Evolutionary conservation across 345 rosid genomes (phyloP), one percentile per base, ranked within the genome.

Genomic region (Trapa bicornis): DNA sequence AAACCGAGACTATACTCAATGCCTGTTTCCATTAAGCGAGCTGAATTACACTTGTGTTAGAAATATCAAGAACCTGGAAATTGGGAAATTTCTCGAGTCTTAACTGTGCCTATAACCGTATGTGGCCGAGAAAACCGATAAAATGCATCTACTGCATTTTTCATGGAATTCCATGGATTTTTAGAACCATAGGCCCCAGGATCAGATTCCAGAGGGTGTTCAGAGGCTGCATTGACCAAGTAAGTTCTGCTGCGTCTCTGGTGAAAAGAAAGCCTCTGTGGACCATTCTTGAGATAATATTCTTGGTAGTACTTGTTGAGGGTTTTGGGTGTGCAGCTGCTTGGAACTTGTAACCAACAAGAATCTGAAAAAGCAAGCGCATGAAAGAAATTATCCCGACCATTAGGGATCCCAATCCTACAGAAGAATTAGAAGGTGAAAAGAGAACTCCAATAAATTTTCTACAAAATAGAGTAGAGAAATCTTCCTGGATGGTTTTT

Each of bases 81-180:
- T 22, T 35, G 33, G 45, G 17, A 17, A 50, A 47, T 35, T 10
- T 37, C 43, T 42, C 43, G 56, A 70, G 78, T 84, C 95, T 83
- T 84, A 87, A 93, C 98, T 81, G 97, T 90, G 81, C 98, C 98
- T 29, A 88, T 84, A 74, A 93, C 86, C 0, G 98, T 90, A 67
- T 93, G 97, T 16, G 98, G 98, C 67, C 96, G 83, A 11, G 98
- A 89, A 71, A 93, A 93, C 75, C 97, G 83, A 82, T 90, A 90
- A 71, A 93, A 93, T 56, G 90, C 91, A 75, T 88, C 86, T 33
- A 85, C 37, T 1, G 79, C 83, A 67, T 75, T 82, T 75, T 58
- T 78, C 47, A 83, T 43, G 22, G 89, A 72, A 50, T 72, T 74
- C 48, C 47, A 60, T 67, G 61, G 33, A 74, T 64, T 75, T 60